Conservation (phyloP, 225 moss, liverwort and hornwort genomes). For the Asterella californica region DNA sequence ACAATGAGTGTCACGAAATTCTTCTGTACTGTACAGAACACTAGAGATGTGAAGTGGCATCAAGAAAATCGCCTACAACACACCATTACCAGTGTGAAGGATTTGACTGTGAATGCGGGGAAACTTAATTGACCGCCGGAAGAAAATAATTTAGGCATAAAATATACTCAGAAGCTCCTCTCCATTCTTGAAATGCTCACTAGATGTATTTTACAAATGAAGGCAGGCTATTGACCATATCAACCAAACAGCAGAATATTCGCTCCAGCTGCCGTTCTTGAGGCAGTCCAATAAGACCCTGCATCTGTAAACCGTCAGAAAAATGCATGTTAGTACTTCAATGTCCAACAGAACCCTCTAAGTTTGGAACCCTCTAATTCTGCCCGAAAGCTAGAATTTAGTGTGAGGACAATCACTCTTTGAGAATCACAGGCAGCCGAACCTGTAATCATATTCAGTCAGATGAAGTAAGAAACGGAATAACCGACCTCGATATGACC, state of each 20-base stretch:
- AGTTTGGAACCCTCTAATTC: background rate
- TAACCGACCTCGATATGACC: constrained; percentile 62
- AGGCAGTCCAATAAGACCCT: constrained; percentile 80
- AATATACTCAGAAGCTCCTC: background rate
- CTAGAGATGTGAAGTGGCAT: background rate
- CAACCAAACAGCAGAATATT: constrained; percentile 74
- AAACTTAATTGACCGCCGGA: constrained; percentile 9
- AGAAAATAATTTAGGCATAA: background rate
- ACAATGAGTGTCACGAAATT: background rate
- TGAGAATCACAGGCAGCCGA: background rate
- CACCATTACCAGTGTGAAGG: constrained; percentile 7
- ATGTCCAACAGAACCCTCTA: background rate
- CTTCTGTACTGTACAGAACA: constrained; percentile 16
- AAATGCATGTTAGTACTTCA: background rate
- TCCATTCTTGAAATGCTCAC: constrained; percentile 6
- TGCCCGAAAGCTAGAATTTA: background rate
- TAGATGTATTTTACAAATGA: constrained; percentile 86
- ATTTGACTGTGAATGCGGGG: too few species aligned
- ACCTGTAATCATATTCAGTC: background rate
- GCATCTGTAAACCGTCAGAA: constrained; percentile 43
- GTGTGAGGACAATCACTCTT: background rate
- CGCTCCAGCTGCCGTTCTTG: constrained; percentile 83
- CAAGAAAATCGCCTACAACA: background rate
- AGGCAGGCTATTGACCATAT: constrained; percentile 81
- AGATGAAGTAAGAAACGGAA: background rate